Evolutionary conservation across 2,329 filamentous ascomycete genomes (phyloP).

Genomic region (Coniella lustricola): DNA sequence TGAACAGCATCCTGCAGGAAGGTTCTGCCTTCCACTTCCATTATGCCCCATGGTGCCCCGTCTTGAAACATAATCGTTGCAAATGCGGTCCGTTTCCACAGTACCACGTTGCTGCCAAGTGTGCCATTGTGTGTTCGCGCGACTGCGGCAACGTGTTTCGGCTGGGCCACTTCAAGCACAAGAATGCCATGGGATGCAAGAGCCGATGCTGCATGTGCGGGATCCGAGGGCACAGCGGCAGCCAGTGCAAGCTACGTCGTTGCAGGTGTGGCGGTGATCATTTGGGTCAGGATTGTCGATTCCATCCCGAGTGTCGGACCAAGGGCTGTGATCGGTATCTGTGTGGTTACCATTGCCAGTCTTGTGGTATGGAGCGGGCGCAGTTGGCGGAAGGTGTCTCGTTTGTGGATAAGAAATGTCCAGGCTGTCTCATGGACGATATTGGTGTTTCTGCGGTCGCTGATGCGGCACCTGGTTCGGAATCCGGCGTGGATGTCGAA

Average conservation of each 20-base stretch:
- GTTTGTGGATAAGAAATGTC: slow-evolving; percentile 27
- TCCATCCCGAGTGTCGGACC: slow-evolving; percentile 29
- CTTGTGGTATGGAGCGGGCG: slow-evolving; percentile 22
- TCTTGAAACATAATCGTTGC: slow-evolving; percentile 28
- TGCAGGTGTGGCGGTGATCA: slow-evolving; percentile 31
- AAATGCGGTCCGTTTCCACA: slow-evolving; percentile 33
- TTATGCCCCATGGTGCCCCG: slow-evolving; percentile 23
- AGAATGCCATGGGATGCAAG: slow-evolving; percentile 31
- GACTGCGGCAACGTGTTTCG: slow-evolving; percentile 23
- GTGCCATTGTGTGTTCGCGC: slow-evolving; percentile 28
- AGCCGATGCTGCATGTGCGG: slow-evolving; percentile 36
- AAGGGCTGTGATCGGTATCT: slow-evolving; percentile 26
- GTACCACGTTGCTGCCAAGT: slow-evolving; percentile 27
- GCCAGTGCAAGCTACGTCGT: slow-evolving; percentile 26
- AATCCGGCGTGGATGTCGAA: too few relatives aligned
- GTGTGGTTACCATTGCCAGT: slow-evolving; percentile 30
- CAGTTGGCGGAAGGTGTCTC: slow-evolving; percentile 16
- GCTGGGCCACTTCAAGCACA: slow-evolving; percentile 24
- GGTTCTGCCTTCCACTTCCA: slow-evolving; percentile 21
- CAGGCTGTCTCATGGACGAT: slow-evolving; percentile 21
- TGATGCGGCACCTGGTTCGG: neutral
- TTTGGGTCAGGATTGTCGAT: slow-evolving; percentile 33
- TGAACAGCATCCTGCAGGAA: too few relatives aligned
- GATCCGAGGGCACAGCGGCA: slow-evolving; percentile 29
- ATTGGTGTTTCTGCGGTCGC: too few relatives aligned